Conservation (phyloP, 2,329 filamentous ascomycete genomes). For the Tolypocladium ophioglossoides region DNA sequence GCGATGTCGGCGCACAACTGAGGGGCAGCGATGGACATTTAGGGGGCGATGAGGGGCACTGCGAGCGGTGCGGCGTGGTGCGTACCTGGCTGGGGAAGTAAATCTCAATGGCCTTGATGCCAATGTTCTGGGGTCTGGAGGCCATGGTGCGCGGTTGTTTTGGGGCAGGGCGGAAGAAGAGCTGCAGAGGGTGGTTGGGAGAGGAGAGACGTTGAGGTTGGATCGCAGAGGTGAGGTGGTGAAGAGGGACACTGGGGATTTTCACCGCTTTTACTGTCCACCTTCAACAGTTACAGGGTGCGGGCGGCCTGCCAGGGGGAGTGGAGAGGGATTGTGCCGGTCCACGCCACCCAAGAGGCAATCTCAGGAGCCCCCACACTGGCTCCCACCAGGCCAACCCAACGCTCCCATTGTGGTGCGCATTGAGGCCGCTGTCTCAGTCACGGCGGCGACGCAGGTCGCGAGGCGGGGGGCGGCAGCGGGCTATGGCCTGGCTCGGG, state of each 20-base stretch:
- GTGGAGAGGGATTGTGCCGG: neutral
- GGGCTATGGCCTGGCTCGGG: neutral
- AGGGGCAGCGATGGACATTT: slow-evolving; percentile 5
- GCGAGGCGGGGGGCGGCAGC: no score
- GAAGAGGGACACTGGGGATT: slow-evolving; percentile 2
- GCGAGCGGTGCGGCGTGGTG: slow-evolving; percentile 7
- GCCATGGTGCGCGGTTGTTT: slow-evolving; percentile 40
- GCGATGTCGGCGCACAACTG: slow-evolving; percentile 12
- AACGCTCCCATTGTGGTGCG: no score
- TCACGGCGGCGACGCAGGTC: neutral
- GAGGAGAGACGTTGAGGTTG: neutral
- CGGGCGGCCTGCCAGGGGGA: neutral
- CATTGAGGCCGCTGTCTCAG: neutral
- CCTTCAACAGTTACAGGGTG: neutral
- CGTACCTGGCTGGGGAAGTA: slow-evolving; percentile 79
- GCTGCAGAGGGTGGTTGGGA: neutral
- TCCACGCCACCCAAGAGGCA: neutral
- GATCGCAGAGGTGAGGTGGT: neutral
- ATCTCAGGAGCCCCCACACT: neutral
- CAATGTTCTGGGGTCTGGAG: slow-evolving; percentile 72
- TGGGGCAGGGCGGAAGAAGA: neutral
- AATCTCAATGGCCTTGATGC: slow-evolving; percentile 87
- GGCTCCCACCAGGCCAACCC: no score
- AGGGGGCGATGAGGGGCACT: slow-evolving; percentile 1
- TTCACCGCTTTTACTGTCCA: neutral